Conservation (phyloP, 495 filamentous ascomycete species). For the Penicillium nucicola region DNA sequence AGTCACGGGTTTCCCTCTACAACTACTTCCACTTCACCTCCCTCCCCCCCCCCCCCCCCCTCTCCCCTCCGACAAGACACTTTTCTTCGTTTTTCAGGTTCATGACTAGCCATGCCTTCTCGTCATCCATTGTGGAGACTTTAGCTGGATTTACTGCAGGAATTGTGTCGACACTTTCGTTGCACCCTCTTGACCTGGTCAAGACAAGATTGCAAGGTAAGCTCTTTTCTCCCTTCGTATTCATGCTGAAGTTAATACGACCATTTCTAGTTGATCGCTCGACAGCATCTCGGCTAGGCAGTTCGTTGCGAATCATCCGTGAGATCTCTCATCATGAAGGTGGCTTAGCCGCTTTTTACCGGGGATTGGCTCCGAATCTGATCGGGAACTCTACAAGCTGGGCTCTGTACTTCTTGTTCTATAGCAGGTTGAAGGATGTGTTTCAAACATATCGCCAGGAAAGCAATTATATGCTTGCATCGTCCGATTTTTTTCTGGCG, state of each 20-base stretch:
- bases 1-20: not conserved
- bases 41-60: not conserved
- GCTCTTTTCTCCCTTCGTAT: not conserved
- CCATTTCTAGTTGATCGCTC: conserved; percentile 39
- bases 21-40: not conserved
- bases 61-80: too few species aligned
- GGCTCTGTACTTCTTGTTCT: conserved; percentile 86
- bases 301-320: conserved; percentile 53
- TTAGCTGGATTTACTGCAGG: conserved; percentile 89
- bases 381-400: conserved; percentile 87
- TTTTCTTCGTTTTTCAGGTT: conserved; percentile 17
- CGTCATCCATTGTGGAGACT: conserved; percentile 80
- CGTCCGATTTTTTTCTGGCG: conserved; percentile 78
- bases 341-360: conserved; percentile 68
- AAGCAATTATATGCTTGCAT: conserved; percentile 44
- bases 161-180: conserved; percentile 69
- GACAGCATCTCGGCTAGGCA: conserved; percentile 43
- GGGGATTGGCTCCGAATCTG: conserved; percentile 85
- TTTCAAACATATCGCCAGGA: conserved; percentile 25
- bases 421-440: conserved; percentile 54
- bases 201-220: conserved; percentile 93
- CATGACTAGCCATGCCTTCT: conserved; percentile 54
- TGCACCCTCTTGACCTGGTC: conserved; percentile 81
- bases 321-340: conserved; percentile 57
- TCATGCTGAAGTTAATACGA: not conserved